Evolutionary conservation across 2,329 filamentous ascomycete species (phyloP), one percentile per base, ranked within the genome.

Genomic region (Arachnomyces sp.): DNA sequence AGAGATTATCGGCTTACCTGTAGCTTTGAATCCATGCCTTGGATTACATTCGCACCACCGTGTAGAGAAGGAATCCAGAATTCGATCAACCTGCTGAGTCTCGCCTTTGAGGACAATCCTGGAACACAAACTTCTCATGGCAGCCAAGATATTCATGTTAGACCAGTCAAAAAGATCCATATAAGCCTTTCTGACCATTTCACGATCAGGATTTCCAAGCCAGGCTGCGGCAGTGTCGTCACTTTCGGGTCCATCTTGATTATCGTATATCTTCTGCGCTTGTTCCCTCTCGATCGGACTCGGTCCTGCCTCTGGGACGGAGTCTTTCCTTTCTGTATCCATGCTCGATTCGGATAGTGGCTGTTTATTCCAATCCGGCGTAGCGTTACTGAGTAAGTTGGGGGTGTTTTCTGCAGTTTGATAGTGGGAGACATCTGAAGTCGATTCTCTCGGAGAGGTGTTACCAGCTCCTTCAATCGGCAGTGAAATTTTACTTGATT

Each of bases 31-130:
- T 11, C 90, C 89, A 62, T 98, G 88, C 32, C 81, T 83, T 1
- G 85, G 78, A 58, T 98, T 98, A 71, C 89, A 95, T 51, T 85
- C 78, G 60, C 87, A 95, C 92, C 92, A 98, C 45, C 90, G 74
- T 48, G 79, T 80, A 3, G 92, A 86, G 53, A 96, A 90, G 14
- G 85, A 83, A 53, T 93, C 86, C 47, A 98, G 68, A 44, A 98
- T 90, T 28, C 92, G 84, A 60, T 98, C 92, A 14, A 98, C 86
- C 62, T 98, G 90, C 63, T 98, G 92, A 2, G 89, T 94, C 65
- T 98, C 92, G 31, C 86, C 92, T 50, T 86, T 85, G 42, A 98
- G 72, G 3, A 92, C 74, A 16, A 96, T 72, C 25, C 86, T 82
- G 39, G 77, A 77, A 60, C 92, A 98, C 17, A 98, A 73, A 44